These are phyloP conservation scores for Pyracantha coccinea DNA, from an alignment of 331 rosid genomes.

Conservation along the genomic window DNA sequence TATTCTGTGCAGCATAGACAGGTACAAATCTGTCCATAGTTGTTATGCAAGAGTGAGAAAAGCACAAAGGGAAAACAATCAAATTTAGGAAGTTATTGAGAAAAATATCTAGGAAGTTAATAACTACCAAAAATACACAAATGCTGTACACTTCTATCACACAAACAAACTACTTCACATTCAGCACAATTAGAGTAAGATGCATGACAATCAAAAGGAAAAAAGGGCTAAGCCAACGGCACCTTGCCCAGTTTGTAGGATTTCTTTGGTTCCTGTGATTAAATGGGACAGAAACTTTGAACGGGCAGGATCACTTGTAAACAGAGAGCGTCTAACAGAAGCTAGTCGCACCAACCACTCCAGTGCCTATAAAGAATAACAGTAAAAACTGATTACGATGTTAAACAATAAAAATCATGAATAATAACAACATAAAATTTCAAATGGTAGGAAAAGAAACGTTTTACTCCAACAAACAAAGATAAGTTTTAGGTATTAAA, in stretches of 20 bases:
- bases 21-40: neutral
- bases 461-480: slow-evolving; percentile 8
- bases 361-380: slow-evolving; percentile 76
- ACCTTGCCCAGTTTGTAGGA: slow-evolving; percentile 99
- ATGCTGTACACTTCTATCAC: neutral
- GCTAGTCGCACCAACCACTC: slow-evolving; percentile 99
- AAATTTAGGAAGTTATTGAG: neutral
- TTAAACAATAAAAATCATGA: slow-evolving; percentile 20
- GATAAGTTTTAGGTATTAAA: neutral
- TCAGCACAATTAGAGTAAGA: slow-evolving; percentile 6
- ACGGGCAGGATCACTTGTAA: slow-evolving; percentile 95
- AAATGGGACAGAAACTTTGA: slow-evolving; percentile 97
- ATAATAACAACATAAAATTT: slow-evolving; percentile 20
- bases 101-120: neutral
- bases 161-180: neutral
- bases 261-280: slow-evolving; percentile 99
- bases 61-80: neutral
- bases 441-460: slow-evolving; percentile 1
- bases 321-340: slow-evolving; percentile 97
- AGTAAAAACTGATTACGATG: slow-evolving; percentile 20
- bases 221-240: slow-evolving; percentile 34
- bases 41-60: neutral
- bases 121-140: neutral
- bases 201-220: neutral
- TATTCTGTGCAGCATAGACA: neutral